Evolutionary conservation across 257 asterid species (phyloP).

Genomic region (Leptodermis oblonga): DNA sequence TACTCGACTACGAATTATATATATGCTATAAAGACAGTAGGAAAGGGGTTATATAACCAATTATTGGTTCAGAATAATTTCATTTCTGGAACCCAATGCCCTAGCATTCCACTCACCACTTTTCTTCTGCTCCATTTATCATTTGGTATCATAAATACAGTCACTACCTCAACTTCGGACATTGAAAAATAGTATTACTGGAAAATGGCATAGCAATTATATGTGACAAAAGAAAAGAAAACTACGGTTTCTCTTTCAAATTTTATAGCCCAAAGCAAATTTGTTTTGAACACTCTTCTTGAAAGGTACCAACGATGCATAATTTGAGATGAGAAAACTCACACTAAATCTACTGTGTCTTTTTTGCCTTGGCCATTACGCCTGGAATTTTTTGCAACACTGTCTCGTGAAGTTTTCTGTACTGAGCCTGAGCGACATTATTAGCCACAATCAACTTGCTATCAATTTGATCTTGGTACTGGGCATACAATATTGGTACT

Average conservation of each 20-base stretch:
- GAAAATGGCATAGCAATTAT: not conserved
- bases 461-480: conserved; percentile 73
- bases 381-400: conserved; percentile 50
- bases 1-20: not conserved
- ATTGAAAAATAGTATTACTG: not conserved
- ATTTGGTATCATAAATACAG: not conserved
- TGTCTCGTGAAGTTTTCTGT: conserved; percentile 42
- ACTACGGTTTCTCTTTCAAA: no score
- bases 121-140: not conserved
- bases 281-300: not conserved
- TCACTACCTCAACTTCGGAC: not conserved
- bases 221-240: no score
- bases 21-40: not conserved
- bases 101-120: not conserved
- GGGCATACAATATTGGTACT: conserved; percentile 66
- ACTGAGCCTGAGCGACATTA: conserved; percentile 43
- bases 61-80: not conserved
- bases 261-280: not conserved
- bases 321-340: conserved; percentile 14
- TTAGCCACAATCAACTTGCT: conserved; percentile 52
- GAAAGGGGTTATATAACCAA: not conserved
- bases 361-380: conserved; percentile 59
- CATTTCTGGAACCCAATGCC: not conserved
- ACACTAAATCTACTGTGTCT: conserved; percentile 56
- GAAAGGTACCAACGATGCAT: not conserved